phyloP scores from a whole-genome alignment of 768 basidiomycete species.

The Auricularia cornea region DNA sequence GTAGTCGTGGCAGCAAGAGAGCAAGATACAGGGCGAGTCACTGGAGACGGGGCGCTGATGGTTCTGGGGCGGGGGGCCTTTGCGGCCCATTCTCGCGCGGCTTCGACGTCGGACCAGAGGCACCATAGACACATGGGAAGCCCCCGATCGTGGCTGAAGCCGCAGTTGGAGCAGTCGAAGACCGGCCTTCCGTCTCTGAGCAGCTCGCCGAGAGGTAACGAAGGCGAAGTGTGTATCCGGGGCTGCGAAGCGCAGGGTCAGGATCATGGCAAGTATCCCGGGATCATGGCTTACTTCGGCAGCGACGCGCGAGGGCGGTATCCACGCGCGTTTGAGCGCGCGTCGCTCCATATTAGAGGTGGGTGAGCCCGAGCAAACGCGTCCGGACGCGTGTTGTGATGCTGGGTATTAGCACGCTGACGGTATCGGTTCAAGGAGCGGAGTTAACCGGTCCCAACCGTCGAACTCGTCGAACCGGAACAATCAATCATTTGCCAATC shows the following conservation, averaged over 20 bases:
- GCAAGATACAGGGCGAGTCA: background rate
- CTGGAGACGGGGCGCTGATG: background rate
- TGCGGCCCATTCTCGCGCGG: background rate
- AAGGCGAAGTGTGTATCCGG: background rate
- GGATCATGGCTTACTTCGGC: background rate
- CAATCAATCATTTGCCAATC: too few relatives aligned
- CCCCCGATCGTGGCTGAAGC: background rate
- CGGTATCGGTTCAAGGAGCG: background rate
- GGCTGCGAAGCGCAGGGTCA: background rate
- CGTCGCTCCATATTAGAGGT: background rate
- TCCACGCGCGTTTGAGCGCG: constrained; percentile 1
- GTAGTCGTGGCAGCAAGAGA: background rate
- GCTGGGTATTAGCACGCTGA: background rate
- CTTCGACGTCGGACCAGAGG: background rate
- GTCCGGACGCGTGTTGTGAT: background rate
- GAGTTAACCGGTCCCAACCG: background rate
- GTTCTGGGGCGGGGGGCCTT: background rate
- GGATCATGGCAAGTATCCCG: background rate
- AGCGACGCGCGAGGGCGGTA: background rate
- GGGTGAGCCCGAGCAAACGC: background rate
- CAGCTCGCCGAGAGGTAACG: background rate
- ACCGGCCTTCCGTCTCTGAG: background rate
- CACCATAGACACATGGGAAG: background rate
- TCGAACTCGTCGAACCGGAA: too few relatives aligned
- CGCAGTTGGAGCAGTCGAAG: background rate